Base-by-base conservation (phyloP, 768 basidiomycete genomes). In the Podaxis carcinomalis region DNA sequence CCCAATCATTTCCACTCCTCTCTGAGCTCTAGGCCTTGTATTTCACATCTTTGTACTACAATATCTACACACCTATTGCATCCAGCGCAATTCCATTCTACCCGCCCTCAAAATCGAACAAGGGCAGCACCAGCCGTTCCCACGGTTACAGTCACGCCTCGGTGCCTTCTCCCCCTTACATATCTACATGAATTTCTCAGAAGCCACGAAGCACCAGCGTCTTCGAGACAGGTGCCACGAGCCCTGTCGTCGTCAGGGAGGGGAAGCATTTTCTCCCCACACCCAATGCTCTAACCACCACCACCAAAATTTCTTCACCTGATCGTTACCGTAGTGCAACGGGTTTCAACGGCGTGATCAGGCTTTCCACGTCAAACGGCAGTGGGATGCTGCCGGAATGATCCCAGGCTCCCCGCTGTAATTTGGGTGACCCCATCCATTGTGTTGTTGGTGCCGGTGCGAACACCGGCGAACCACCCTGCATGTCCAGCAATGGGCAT, bases 371-470 rank as follows among this genome's bases (percentile, higher is more conserved):
- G 63, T 85, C 78, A 60, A 86, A 68, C 23, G 64, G 71, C 42
- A 80, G 61, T 14, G 62, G 32, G 44, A 84, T 77, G 61, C 76
- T 75, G 51, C 77, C 72, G 27, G 81, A 79, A 65, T 86, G 81
- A 66, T 85, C 82, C 85, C 86, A 86, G 16, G 86, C 84, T 0
- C 84, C 84, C 16, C 83, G 76, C 42, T 74, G 47, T 69, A 23
- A 62, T 61, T 51, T 57, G 57, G 44, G 54, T 57, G 47, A 66
- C 61, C 23, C 50, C 5, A 49, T 21, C 14, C 25, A 23, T 19
- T 58, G 65, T 7, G 66, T 60, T 27, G 68, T 65, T 28, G 65
- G 68, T 4, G 65, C 61, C 21, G 68, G 66, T 28, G 64, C 67
- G 5, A 68, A 64, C 13, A 47, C 59, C 23, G 56, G 36, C 9